Base-by-base conservation (phyloP, 495 filamentous ascomycete species). In the Chaetomium fimeti region DNA sequence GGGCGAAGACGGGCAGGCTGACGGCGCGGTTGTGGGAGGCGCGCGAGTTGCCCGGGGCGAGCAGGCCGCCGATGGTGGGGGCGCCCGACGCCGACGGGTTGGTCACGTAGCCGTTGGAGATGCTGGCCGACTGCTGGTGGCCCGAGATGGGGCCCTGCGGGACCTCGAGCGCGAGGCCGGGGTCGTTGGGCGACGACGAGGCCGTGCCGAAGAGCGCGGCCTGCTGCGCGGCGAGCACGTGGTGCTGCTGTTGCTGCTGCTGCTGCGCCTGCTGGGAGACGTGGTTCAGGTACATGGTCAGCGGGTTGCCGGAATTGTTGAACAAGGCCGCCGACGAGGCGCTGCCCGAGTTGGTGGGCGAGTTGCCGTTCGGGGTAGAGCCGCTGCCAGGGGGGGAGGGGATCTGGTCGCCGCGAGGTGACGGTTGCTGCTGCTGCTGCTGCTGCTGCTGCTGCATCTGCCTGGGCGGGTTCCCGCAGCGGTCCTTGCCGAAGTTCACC, bases 401-500 rank as follows among this genome's bases (percentile, higher is more conserved):
- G 2, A 87, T 87, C 45, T 85, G 85, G 13, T 83, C 81, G 45
- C 75, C 71, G 74, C 87, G 74, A 15, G 78, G 74, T 15, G 71
- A 70, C 64, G 71, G 69, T 73, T 87, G 83, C 73, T 91, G 83
- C 72, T 75, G 81, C 78, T 98, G 95, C 73, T 87, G 83, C 73
- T 91, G 83, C 72, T 75, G 81, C 78, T 98, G 95, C 73, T 87
- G 83, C 73, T 91, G 83, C 72, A 75, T 82, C 78, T 98, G 95
- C 51, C 94, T 86, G 27, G 94, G 94, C 22, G 94, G 91, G 76
- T 98, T 98, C 67, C 94, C 94, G 71, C 94, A 98, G 57, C 94
- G 86, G 76, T 98, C 94, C 79, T 98, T 98, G 72, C 94, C 94
- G 75, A 98, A 98, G 79, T 98, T 98, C 75, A 98, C 92, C 83